phyloP scores from a whole-genome alignment of 177 flowering plant species.

The Tripterygium wilfordii region DNA sequence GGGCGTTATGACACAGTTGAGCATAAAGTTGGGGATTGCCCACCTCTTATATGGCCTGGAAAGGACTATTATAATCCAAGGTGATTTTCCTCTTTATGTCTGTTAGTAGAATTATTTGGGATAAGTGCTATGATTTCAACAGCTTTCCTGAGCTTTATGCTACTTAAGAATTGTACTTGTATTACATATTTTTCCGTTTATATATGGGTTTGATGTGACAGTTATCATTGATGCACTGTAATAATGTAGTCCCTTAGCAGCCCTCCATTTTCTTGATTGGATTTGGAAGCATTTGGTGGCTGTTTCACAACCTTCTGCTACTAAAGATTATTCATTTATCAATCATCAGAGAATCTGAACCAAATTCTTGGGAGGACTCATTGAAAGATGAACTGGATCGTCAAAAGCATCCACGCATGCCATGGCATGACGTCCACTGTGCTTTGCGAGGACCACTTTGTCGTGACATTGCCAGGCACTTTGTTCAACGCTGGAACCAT shows the following conservation, averaged over 20 bases:
- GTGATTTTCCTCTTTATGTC: slow-evolving; percentile 16
- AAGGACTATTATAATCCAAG: slow-evolving; percentile 96
- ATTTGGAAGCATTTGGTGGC: not conserved
- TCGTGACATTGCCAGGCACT: slow-evolving; percentile 91
- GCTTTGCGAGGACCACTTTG: slow-evolving; percentile 99
- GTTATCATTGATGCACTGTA: too few species aligned
- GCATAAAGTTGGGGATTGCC: slow-evolving; percentile 75
- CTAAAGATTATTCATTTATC: too few species aligned
- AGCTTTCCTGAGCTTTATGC: not conserved
- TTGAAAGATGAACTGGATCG: slow-evolving; percentile 92
- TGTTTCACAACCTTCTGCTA: too few species aligned
- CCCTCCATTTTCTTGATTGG: not conserved
- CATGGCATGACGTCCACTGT: slow-evolving; percentile 99
- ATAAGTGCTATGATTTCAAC: not conserved
- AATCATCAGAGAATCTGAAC: slow-evolving; percentile 98
- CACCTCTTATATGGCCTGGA: slow-evolving; percentile 86
- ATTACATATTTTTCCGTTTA: too few species aligned
- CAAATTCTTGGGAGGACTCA: slow-evolving; percentile 95
- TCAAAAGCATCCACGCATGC: slow-evolving; percentile 90
- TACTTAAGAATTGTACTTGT: too few species aligned
- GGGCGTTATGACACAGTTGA: slow-evolving; percentile 87
- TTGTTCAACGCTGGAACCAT: slow-evolving; percentile 98
- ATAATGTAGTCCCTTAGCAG: not conserved
- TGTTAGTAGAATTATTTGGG: not conserved
- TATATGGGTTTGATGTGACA: too few species aligned